Percentiles rank a stretch among this genome's conserved stretches.
phyloP scores from a whole-genome alignment of 2,329 filamentous ascomycete species.

The Harringtonia aguacate region DNA sequence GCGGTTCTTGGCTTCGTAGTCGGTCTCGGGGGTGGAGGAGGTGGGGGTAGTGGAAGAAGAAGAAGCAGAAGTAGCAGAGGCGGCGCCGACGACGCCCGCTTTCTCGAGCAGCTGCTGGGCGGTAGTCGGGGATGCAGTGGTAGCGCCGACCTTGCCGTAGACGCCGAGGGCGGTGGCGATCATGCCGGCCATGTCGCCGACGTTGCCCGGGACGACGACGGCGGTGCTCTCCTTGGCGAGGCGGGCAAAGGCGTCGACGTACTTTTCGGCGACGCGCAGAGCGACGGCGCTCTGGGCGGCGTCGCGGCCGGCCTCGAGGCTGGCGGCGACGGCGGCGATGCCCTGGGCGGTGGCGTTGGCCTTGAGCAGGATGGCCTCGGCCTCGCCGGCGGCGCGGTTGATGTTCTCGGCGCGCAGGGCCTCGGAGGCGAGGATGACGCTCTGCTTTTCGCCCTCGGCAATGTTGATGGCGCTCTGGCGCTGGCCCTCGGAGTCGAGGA shows the following conservation, averaged over 20 bases:
- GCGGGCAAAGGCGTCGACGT: slow-evolving; percentile 83
- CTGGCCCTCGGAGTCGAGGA: slow-evolving; percentile 93
- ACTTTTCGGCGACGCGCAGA: slow-evolving; percentile 89
- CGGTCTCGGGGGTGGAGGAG: slow-evolving; percentile 9
- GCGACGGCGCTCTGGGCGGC: slow-evolving; percentile 77
- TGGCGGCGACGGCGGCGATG: slow-evolving; percentile 73
- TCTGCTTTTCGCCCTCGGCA: slow-evolving; percentile 94
- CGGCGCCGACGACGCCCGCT: slow-evolving; percentile 9
- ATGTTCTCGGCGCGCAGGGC: slow-evolving; percentile 83
- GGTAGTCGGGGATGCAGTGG: slow-evolving; percentile 60
- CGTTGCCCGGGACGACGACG: slow-evolving; percentile 91
- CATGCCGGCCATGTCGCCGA: slow-evolving; percentile 93
- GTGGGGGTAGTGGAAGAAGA: too few species aligned
- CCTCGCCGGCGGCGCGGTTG: slow-evolving; percentile 85
- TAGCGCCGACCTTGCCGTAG: slow-evolving; percentile 83
- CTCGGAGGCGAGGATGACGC: slow-evolving; percentile 90
- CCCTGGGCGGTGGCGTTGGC: slow-evolving; percentile 77
- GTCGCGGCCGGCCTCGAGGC: slow-evolving; percentile 62
- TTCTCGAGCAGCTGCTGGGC: slow-evolving; percentile 39
- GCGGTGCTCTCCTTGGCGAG: slow-evolving; percentile 92
- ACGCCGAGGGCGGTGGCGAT: slow-evolving; percentile 93
- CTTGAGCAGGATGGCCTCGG: slow-evolving; percentile 80
- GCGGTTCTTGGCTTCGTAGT: slow-evolving; percentile 5
- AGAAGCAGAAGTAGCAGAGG: too few species aligned
- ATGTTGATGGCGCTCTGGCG: slow-evolving; percentile 98